Evolutionary conservation across 208 protist species (phyloP), one percentile per base, ranked within the genome.

Genomic region (Leishmania tropica): DNA sequence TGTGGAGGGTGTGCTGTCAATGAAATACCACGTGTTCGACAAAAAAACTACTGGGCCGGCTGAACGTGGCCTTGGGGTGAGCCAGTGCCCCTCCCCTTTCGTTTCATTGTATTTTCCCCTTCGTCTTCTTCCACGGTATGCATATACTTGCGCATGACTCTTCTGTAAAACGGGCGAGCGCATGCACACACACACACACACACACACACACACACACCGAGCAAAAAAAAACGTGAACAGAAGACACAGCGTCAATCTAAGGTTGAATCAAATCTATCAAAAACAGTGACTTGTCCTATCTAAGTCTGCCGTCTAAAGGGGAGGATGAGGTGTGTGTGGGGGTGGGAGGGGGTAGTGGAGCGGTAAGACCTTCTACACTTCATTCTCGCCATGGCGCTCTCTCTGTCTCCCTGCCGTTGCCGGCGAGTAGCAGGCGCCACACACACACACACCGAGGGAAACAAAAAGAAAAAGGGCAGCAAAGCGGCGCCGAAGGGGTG

Each of bases 211-310:
- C 58, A 64, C 28, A 35, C 58, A 64, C 13, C 28, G 40, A 45
- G 40, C 7, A 31, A 48, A 48, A n/a, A 48, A 51, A 37, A 35
- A 48, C 8, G 8, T 48, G 45, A 74, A 53, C 24, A 54, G 51
- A 54, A 21, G 10, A 6, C 51, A 54, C 48, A 53, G 51, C 40
- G 42, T n/a, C 6, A 19, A 28, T 74, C 70, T 74, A 53, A 35
- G 21, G 42, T 74, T 17, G 28, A 53, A 53, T 54, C 37, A 53
- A 51, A 74, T 74, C 70, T 74, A 74, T 53, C 70, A 51, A 17
- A 17, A 5, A 35, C 4, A 31, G 24, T 74, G 70, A 37, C 40
- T 24, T 48, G 67, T 24, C 45, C 42, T 45, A 51, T 74, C 70
- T 51, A 74, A 53, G 70, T 37, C 40, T 51, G 70, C 70, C 13